Conservation (phyloP, 164 flowering plant genomes). For the Echeveria elegans region DNA sequence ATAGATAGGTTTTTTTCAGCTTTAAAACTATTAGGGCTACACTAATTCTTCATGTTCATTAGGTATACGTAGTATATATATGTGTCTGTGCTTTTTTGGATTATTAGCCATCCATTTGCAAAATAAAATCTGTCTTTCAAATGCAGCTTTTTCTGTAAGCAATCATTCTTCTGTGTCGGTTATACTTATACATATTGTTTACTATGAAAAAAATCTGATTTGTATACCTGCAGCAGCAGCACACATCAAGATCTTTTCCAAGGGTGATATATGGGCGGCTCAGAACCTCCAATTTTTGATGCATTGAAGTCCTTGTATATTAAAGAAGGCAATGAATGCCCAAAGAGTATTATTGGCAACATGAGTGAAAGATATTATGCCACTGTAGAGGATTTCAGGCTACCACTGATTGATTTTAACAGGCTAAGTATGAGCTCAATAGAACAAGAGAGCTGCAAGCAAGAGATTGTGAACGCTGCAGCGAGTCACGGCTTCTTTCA, state of each 20-base stretch:
- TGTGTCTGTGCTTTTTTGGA: too few relatives aligned
- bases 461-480: slow-evolving; percentile 47
- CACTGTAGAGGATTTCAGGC: slow-evolving; percentile 23
- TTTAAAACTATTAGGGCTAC: too few relatives aligned
- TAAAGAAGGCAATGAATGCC: not conserved
- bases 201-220: too few relatives aligned
- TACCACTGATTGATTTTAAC: slow-evolving; percentile 57
- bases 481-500: slow-evolving; percentile 75
- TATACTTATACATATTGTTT: too few relatives aligned
- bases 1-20: too few relatives aligned
- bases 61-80: too few relatives aligned
- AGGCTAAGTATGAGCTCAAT: slow-evolving; percentile 15
- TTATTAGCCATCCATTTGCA: too few relatives aligned
- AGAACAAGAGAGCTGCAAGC: slow-evolving; percentile 37
- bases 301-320: slow-evolving; percentile 27
- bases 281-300: slow-evolving; percentile 51
- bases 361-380: not conserved
- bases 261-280: slow-evolving; percentile 16
- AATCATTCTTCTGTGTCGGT: too few relatives aligned
- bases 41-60: too few relatives aligned
- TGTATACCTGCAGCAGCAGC: not conserved
- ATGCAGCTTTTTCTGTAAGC: too few relatives aligned
- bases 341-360: not conserved
- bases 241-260: not conserved
- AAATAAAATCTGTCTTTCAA: too few relatives aligned